Evolutionary conservation across 257 asterid genomes (phyloP).

Genomic region (Datura wrightii): DNA sequence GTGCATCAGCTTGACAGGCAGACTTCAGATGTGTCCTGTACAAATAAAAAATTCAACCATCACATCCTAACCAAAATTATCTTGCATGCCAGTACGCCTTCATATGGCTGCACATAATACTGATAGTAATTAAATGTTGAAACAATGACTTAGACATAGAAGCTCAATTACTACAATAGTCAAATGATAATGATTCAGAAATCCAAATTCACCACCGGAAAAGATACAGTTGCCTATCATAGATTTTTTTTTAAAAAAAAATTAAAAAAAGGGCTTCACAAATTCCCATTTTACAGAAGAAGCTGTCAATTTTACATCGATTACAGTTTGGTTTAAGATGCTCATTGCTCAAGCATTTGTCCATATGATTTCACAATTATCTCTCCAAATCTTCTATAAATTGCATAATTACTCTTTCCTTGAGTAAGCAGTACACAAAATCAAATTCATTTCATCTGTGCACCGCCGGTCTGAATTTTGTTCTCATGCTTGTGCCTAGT

Average conservation of each 20-base stretch:
- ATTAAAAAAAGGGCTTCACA: not conserved
- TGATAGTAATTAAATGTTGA: not conserved
- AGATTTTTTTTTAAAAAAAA: not conserved
- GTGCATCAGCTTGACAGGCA: not conserved
- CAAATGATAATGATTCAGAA: not conserved
- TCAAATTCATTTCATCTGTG: too few species aligned
- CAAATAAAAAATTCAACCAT: not conserved
- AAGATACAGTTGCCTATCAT: not conserved
- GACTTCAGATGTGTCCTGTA: not conserved
- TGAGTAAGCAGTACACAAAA: not conserved
- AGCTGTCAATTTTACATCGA: not conserved
- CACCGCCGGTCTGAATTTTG: too few species aligned
- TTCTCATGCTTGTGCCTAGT: too few species aligned
- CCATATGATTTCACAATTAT: not conserved
- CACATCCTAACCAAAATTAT: not conserved
- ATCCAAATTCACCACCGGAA: not conserved
- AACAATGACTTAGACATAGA: not conserved
- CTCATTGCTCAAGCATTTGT: not conserved
- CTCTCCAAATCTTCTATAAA: not conserved
- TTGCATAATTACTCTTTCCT: not conserved
- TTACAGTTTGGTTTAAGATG: not conserved
- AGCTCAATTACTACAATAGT: conserved; percentile 16
- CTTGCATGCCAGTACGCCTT: not conserved
- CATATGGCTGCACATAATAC: not conserved
- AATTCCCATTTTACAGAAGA: not conserved